Conservation (phyloP, 2,329 filamentous ascomycete species). For the Cucurbitaria berberidis region DNA sequence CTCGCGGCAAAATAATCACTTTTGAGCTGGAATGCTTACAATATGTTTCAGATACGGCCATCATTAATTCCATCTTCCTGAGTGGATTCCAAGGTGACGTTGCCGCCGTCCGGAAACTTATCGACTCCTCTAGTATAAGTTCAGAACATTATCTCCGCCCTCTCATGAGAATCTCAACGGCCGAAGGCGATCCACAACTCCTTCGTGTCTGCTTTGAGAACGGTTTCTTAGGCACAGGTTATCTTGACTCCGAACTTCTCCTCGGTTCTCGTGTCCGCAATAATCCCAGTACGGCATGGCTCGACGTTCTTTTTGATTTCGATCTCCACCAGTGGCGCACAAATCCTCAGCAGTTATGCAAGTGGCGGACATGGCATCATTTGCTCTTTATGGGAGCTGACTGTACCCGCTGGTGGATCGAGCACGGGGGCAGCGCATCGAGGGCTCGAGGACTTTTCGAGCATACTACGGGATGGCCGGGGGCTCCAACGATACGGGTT, state of each 20-base stretch:
- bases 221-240: not conserved
- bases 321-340: constrained; percentile 12
- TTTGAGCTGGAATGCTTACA: not conserved
- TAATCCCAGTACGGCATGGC: constrained; percentile 7
- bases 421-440: constrained; percentile 5
- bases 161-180: constrained; percentile 7
- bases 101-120: constrained; percentile 5
- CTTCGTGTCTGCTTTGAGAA: constrained; percentile 10
- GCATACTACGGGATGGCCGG: not conserved
- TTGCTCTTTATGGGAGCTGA: constrained; percentile 11
- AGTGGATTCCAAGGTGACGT: constrained; percentile 8
- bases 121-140: constrained; percentile 4
- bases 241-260: constrained; percentile 1
- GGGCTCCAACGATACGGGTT: constrained; percentile 1
- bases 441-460: constrained; percentile 6
- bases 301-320: constrained; percentile 10
- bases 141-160: constrained; percentile 6
- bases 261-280: not conserved
- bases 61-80: constrained; percentile 9
- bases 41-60: constrained; percentile 1
- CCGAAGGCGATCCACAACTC: constrained; percentile 1
- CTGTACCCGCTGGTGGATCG: constrained; percentile 10
- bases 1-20: not conserved
- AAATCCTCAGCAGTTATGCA: constrained; percentile 1
- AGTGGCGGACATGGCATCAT: constrained; percentile 6